phyloP scores from a whole-genome alignment of 2,329 filamentous ascomycete species.

The Pseudovirgaria hyperparasitica region DNA sequence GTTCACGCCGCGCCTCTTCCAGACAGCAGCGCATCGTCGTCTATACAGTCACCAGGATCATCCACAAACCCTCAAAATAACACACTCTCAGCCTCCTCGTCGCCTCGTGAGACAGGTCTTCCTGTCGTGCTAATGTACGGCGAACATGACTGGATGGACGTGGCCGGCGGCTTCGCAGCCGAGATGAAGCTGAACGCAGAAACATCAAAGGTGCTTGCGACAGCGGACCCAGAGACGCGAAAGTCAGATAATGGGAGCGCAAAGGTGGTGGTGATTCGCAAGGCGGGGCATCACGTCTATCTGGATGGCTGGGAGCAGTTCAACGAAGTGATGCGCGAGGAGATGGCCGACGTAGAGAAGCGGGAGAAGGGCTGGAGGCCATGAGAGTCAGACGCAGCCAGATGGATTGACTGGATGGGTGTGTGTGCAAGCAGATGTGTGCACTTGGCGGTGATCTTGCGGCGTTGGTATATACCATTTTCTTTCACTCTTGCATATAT shows the following conservation, averaged over 20 bases:
- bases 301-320: constrained; percentile 59
- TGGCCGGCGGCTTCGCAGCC: constrained; percentile 68
- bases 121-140: constrained; percentile 93
- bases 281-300: constrained; percentile 61
- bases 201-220: constrained; percentile 44
- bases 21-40: constrained; percentile 11
- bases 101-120: constrained; percentile 48
- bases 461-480: too few species aligned
- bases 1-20: constrained; percentile 10
- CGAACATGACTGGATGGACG: constrained; percentile 98
- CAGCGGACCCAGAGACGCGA: constrained; percentile 55
- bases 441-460: too few species aligned
- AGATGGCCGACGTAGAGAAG: constrained; percentile 51
- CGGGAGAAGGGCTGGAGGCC: constrained; percentile 15
- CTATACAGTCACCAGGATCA: constrained; percentile 14
- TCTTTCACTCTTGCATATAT: too few species aligned
- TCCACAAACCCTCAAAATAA: constrained; percentile 8
- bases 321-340: constrained; percentile 49
- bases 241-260: constrained; percentile 63
- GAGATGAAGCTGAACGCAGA: constrained; percentile 66
- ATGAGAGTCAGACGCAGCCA: too few species aligned
- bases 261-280: constrained; percentile 66
- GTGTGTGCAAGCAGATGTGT: too few species aligned
- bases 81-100: constrained; percentile 6
- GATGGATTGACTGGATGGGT: too few species aligned